Evolutionary conservation across 805 yeast species (phyloP).

Genomic region (Maudiozyma saulgeensis): DNA sequence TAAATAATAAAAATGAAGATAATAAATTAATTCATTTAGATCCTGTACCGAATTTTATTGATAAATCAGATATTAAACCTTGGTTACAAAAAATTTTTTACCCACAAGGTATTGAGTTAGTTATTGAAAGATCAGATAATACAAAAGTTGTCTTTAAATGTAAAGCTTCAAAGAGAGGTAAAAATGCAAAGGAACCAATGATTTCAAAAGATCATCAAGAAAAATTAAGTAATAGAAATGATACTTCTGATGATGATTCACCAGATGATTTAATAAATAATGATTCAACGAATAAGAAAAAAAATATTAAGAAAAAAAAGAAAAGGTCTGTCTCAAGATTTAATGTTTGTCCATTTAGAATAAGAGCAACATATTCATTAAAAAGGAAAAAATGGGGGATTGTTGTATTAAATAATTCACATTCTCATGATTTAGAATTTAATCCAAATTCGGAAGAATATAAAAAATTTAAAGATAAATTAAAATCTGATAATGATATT

Average conservation of each 20-base stretch:
- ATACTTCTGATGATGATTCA: neutral
- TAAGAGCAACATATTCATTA: conserved; percentile 51
- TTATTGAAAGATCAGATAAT: conserved; percentile 53
- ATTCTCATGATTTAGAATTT: conserved; percentile 42
- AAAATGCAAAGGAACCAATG: conserved; percentile 6
- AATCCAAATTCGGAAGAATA: conserved; percentile 29
- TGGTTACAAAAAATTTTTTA: conserved; percentile 45
- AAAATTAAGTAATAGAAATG: neutral
- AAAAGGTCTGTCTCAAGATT: conserved; percentile 27
- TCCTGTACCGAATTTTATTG: conserved; percentile 32
- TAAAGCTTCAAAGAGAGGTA: conserved; percentile 33
- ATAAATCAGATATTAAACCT: conserved; percentile 47
- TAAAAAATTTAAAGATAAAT: conserved; percentile 25
- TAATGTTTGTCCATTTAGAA: conserved; percentile 49
- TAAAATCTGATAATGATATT: conserved; percentile 22
- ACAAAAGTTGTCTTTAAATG: conserved; percentile 55
- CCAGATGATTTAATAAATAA: neutral
- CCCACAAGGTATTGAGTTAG: conserved; percentile 44
- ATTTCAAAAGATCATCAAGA: neutral
- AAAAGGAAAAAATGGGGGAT: conserved; percentile 48
- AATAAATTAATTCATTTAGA: conserved; percentile 30
- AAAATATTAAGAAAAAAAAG: conserved; percentile 9
- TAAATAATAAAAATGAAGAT: conserved; percentile 4
- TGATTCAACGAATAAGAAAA: neutral
- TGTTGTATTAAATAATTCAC: conserved; percentile 50